phyloP scores from a whole-genome alignment of 352 stramenopile species.

The Globisporangium camurandrum region DNA sequence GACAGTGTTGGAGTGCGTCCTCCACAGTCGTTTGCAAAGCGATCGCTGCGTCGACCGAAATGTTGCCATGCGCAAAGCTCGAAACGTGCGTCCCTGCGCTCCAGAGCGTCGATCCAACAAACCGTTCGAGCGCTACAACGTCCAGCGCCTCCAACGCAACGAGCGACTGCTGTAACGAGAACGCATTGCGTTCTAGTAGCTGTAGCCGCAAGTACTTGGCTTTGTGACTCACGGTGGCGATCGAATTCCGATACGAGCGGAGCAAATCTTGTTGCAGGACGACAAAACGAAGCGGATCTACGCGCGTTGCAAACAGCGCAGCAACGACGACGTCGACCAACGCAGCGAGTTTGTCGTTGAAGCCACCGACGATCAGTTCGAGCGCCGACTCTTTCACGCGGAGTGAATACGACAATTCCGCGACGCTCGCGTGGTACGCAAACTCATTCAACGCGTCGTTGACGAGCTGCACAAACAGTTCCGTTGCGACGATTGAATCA shows the following conservation, averaged over 20 bases:
- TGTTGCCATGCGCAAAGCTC: conserved; percentile 72
- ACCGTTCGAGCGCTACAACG: conserved; percentile 27
- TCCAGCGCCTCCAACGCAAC: conserved; percentile 34
- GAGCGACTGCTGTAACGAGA: conserved; percentile 38
- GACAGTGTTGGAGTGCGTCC: conserved; percentile 23
- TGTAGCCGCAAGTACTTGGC: conserved; percentile 60
- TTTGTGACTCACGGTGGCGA: conserved; percentile 49
- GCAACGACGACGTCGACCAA: conserved; percentile 56
- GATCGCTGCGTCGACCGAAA: conserved; percentile 22
- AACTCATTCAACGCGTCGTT: conserved; percentile 65
- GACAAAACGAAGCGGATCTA: conserved; percentile 46
- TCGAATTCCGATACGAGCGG: conserved; percentile 58
- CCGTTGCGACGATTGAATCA: conserved; percentile 30
- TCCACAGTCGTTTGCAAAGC: conserved; percentile 39
- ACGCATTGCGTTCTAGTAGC: conserved; percentile 41
- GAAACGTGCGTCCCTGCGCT: conserved; percentile 32
- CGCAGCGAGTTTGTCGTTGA: conserved; percentile 66
- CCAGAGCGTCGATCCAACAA: conserved; percentile 42
- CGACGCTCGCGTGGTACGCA: conserved; percentile 66
- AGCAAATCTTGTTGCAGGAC: conserved; percentile 64
- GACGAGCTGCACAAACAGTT: conserved; percentile 59
- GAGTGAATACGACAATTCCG: conserved; percentile 64
- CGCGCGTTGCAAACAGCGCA: conserved; percentile 38
- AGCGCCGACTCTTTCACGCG: conserved; percentile 52
- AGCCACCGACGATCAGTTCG: conserved; percentile 66